Evolutionary conservation across 1,284 basidiomycete genomes (phyloP).

Genomic region (Ustanciosporium gigantosporum): DNA sequence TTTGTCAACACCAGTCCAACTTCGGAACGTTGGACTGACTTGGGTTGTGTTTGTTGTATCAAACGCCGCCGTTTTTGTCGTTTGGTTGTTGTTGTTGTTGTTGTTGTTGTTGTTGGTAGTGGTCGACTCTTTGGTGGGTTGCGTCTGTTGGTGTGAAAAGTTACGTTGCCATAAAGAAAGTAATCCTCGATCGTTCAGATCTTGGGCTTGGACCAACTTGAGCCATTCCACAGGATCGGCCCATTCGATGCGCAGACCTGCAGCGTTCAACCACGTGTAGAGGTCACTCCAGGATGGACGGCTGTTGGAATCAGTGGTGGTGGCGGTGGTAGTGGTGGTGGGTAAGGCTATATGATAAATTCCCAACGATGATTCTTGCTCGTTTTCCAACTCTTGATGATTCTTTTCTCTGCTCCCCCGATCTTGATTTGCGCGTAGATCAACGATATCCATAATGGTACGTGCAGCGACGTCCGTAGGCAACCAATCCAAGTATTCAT

Average conservation of each 20-base stretch:
- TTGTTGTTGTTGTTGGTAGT: background rate
- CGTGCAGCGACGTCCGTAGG: slow-evolving; percentile 68
- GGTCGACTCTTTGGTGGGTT: background rate
- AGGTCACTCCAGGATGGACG: slow-evolving; percentile 65
- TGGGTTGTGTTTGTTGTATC: background rate
- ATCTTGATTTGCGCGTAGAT: slow-evolving; percentile 12
- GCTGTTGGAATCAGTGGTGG: background rate
- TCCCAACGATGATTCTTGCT: too few species aligned
- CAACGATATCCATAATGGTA: slow-evolving; percentile 66
- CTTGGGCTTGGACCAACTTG: slow-evolving; percentile 60
- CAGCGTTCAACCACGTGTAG: slow-evolving; percentile 68
- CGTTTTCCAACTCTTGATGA: background rate
- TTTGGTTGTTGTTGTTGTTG: background rate
- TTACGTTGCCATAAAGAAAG: slow-evolving; percentile 23
- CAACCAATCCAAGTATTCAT: slow-evolving; percentile 66
- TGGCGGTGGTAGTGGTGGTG: background rate
- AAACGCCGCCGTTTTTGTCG: background rate
- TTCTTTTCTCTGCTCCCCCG: too few species aligned
- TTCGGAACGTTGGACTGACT: background rate
- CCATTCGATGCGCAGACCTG: slow-evolving; percentile 74
- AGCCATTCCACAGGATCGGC: slow-evolving; percentile 70
- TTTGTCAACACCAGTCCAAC: slow-evolving; percentile 4
- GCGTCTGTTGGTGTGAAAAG: slow-evolving; percentile 10
- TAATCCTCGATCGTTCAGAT: slow-evolving; percentile 17
- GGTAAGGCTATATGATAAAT: slow-evolving; percentile 26